phyloP scores from a whole-genome alignment of 306 rosid species.

The Abrus pulchellus region DNA sequence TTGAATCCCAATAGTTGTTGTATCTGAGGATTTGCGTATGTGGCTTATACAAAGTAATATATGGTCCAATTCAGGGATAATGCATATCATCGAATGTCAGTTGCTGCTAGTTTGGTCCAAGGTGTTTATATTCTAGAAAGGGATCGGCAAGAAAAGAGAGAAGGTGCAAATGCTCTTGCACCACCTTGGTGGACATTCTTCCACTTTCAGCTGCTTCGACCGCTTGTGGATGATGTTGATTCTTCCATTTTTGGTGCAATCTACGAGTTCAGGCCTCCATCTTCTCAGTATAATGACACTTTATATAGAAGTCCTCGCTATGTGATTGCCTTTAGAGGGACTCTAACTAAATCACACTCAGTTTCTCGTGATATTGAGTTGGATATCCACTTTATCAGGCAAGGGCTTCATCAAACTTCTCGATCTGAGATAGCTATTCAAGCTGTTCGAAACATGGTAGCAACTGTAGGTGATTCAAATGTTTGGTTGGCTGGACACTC shows the following conservation, averaged over 20 bases:
- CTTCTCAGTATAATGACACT: slow-evolving; percentile 54
- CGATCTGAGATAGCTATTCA: slow-evolving; percentile 83
- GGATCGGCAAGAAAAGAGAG: slow-evolving; percentile 79
- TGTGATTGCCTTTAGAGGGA: slow-evolving; percentile 91
- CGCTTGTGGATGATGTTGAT: slow-evolving; percentile 83
- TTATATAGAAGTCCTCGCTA: slow-evolving; percentile 69
- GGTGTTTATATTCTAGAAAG: slow-evolving; percentile 85
- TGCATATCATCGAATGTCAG: slow-evolving; percentile 73
- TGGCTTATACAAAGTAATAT: slow-evolving; percentile 6
- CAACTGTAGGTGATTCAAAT: slow-evolving; percentile 76
- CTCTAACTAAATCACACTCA: slow-evolving; percentile 70
- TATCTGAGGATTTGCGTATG: not conserved
- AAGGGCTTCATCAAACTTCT: slow-evolving; percentile 84
- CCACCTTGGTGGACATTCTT: slow-evolving; percentile 96
- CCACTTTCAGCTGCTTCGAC: slow-evolving; percentile 75
- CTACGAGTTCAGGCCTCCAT: slow-evolving; percentile 77
- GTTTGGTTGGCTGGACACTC: slow-evolving; percentile 98
- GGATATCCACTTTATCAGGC: slow-evolving; percentile 72
- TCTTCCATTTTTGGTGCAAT: slow-evolving; percentile 85
- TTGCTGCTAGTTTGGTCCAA: slow-evolving; percentile 93
- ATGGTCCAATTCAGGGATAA: slow-evolving; percentile 69
- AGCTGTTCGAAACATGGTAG: slow-evolving; percentile 82
- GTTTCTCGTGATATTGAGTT: slow-evolving; percentile 80
- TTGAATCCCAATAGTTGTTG: slow-evolving; percentile 24
- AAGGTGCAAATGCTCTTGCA: slow-evolving; percentile 77